Percentiles rank a stretch among this genome's conserved stretches.
Evolutionary conservation across 2,329 filamentous ascomycete species (phyloP).

Genomic region (Pseudogymnoascus pannorum): DNA sequence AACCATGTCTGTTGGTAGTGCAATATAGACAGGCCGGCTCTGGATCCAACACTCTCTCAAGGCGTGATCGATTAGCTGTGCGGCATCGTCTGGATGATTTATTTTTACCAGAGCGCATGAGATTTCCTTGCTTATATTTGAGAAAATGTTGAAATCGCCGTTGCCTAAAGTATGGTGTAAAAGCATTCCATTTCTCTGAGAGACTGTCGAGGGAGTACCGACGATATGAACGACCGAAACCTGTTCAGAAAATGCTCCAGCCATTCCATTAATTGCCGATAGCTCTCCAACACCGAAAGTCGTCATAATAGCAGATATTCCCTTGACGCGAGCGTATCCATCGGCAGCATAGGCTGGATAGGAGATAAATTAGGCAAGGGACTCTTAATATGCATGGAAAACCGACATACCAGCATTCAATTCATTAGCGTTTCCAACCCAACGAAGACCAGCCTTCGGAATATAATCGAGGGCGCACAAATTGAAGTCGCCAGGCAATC

Average conservation of each 20-base stretch:
- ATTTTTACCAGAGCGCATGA: constrained; percentile 14
- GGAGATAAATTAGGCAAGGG: too few relatives aligned
- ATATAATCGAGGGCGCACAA: constrained; percentile 15
- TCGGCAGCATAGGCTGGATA: constrained; percentile 47
- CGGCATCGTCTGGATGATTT: constrained; percentile 12
- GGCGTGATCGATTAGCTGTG: constrained; percentile 39
- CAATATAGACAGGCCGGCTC: constrained; percentile 49
- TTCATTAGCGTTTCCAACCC: constrained; percentile 32
- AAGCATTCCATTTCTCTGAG: constrained; percentile 21
- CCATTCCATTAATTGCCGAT: constrained; percentile 53
- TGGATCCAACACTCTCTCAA: constrained; percentile 44
- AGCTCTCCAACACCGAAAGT: constrained; percentile 46
- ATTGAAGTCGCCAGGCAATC: constrained; percentile 35
- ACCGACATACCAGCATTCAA: constrained; percentile 31
- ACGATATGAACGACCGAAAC: constrained; percentile 52
- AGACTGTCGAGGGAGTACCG: constrained; percentile 39
- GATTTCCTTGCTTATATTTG: constrained; percentile 14
- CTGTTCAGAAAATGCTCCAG: constrained; percentile 49
- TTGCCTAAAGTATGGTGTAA: constrained; percentile 52
- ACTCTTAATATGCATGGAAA: too few relatives aligned
- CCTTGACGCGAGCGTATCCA: constrained; percentile 43
- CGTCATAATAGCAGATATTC: constrained; percentile 39
- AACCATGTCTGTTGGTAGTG: constrained; percentile 48
- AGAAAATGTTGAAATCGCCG: constrained; percentile 21
- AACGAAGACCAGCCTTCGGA: constrained; percentile 26